Evolutionary conservation across 768 basidiomycete species (phyloP).

Genomic region (Suillus lakei): DNA sequence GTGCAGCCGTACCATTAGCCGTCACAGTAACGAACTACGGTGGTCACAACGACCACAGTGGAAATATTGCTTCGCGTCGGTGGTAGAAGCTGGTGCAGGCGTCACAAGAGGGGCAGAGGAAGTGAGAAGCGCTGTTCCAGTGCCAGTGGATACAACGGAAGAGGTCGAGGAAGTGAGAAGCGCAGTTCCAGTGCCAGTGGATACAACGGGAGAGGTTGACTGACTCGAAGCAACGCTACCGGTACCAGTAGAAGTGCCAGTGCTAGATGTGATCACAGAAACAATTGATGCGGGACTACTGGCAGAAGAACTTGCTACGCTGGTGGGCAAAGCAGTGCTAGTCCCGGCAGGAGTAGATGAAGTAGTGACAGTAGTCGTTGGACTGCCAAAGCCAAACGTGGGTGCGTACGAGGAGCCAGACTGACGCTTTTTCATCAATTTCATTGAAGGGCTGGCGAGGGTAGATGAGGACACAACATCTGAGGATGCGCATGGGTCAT

Average conservation of each 20-base stretch:
- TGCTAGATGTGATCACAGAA: neutral
- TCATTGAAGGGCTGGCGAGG: constrained; percentile 4
- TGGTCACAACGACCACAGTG: constrained; percentile 15
- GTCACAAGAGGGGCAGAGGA: constrained; percentile 5
- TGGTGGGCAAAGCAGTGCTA: neutral
- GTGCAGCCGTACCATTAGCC: neutral
- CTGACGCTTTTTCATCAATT: constrained; percentile 12
- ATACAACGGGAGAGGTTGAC: neutral
- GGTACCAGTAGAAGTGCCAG: neutral
- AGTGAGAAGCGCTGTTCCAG: neutral
- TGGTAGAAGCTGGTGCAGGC: constrained; percentile 5
- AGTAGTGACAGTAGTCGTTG: constrained; percentile 10
- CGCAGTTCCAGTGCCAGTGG: neutral
- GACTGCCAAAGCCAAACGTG: constrained; percentile 15
- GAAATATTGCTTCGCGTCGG: constrained; percentile 6
- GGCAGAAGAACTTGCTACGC: neutral
- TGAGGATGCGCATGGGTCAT: neutral
- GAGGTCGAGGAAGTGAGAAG: constrained; percentile 3
- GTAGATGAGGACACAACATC: neutral
- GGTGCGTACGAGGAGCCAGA: constrained; percentile 4
- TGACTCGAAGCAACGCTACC: no score
- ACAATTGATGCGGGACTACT: neutral
- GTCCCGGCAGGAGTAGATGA: neutral
- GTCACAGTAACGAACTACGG: constrained; percentile 14
- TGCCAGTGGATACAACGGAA: neutral